Evolutionary conservation across 208 protist species (phyloP).

Genomic region (Acanthamoeba quina): DNA sequence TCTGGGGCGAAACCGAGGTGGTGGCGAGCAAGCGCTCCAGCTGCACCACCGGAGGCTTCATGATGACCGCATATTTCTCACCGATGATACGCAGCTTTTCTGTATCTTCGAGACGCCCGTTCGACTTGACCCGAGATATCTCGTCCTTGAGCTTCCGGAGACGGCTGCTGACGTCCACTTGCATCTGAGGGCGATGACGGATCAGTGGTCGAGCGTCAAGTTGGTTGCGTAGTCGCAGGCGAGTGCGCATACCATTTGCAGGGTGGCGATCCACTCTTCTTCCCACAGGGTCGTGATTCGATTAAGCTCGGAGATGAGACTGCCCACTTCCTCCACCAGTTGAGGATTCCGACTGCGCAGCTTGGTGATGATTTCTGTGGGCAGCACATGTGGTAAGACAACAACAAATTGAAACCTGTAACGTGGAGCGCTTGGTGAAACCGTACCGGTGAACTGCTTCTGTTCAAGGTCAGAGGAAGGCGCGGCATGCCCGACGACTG

Average conservation of each 20-base stretch:
- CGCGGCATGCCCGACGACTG: constrained; percentile 39
- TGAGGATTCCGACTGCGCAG: constrained; percentile 48
- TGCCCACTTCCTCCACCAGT: constrained; percentile 75
- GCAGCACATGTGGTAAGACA: not conserved
- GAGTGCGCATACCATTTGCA: constrained; percentile 22
- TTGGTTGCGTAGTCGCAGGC: not conserved
- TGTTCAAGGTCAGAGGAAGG: not conserved
- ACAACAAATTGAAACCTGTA: not conserved
- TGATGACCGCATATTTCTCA: constrained; percentile 54
- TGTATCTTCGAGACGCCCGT: not conserved
- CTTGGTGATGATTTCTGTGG: constrained; percentile 21
- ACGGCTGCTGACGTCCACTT: constrained; percentile 57
- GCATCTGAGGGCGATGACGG: constrained; percentile 3
- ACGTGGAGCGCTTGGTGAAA: not conserved
- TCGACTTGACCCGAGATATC: constrained; percentile 60
- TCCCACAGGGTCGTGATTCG: constrained; percentile 84
- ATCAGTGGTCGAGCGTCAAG: not conserved
- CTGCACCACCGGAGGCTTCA: constrained; percentile 32
- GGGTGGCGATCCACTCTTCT: constrained; percentile 75
- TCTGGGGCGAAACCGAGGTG: constrained; percentile 1
- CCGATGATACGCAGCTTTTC: constrained; percentile 69
- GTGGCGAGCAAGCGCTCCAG: constrained; percentile 33
- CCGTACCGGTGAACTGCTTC: constrained; percentile 50
- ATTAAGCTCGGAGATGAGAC: constrained; percentile 78
- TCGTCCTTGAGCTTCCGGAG: constrained; percentile 71